Evolutionary conservation across 805 yeast species (phyloP).

Genomic region (Starmerella davenportii): DNA sequence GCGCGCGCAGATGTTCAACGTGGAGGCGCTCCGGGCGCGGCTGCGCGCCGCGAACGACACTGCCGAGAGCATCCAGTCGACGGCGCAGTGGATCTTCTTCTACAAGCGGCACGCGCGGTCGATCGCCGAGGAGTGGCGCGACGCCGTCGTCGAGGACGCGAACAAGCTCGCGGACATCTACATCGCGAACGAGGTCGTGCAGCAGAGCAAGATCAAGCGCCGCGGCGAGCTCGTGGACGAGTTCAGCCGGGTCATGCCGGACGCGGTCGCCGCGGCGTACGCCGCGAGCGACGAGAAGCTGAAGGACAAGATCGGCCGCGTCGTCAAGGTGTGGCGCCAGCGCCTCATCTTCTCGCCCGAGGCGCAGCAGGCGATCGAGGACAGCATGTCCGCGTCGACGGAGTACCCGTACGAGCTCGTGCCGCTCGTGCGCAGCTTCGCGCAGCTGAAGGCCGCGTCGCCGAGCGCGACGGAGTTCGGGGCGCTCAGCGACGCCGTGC

Average conservation of each 20-base stretch:
- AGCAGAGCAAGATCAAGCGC: constrained; percentile 49
- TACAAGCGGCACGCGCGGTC: constrained; percentile 41
- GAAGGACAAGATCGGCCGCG: constrained; percentile 36
- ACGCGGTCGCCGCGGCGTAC: constrained; percentile 24
- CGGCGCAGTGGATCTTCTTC: constrained; percentile 54
- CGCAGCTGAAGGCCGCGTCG: constrained; percentile 6
- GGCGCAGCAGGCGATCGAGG: constrained; percentile 21
- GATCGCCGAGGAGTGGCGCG: constrained; percentile 38
- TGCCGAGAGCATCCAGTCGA: constrained; percentile 55
- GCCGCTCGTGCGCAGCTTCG: constrained; percentile 12
- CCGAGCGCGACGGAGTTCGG: neutral
- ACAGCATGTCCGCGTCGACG: constrained; percentile 3
- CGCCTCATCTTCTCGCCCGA: constrained; percentile 32
- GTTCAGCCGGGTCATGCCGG: constrained; percentile 32
- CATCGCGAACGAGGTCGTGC: constrained; percentile 65
- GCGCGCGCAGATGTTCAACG: constrained; percentile 10
- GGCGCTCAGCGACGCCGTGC: neutral
- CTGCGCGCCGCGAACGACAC: constrained; percentile 33
- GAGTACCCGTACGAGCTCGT: constrained; percentile 6
- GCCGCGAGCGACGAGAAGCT: constrained; percentile 26
- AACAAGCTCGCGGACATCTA: constrained; percentile 42
- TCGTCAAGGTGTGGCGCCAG: constrained; percentile 48
- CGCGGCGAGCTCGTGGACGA: constrained; percentile 40
- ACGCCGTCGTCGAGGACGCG: constrained; percentile 22
- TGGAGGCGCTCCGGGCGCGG: constrained; percentile 15